Conservation (phyloP, 2,329 filamentous ascomycete genomes). For the Fusarium chuoi region DNA sequence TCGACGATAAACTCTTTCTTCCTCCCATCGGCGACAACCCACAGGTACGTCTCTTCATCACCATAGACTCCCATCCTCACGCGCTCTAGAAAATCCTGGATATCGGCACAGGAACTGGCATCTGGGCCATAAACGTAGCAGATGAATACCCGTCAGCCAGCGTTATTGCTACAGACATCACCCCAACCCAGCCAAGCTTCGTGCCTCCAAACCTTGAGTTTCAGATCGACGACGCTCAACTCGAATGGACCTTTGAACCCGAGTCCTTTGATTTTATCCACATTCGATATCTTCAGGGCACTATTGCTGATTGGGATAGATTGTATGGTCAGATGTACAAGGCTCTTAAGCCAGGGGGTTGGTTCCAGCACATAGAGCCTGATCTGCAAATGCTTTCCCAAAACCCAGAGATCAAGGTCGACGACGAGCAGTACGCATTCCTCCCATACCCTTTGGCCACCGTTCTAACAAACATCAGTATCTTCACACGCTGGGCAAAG, state of each 20-base stretch:
- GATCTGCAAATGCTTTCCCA: slow-evolving; percentile 35
- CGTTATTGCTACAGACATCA: slow-evolving; percentile 37
- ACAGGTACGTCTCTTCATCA: slow-evolving; percentile 2
- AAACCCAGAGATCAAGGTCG: slow-evolving; percentile 5
- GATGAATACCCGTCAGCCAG: slow-evolving; percentile 38
- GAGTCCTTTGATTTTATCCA: slow-evolving; percentile 49
- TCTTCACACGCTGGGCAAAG: slow-evolving; percentile 33
- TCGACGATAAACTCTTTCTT: slow-evolving; percentile 35
- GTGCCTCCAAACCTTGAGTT: slow-evolving; percentile 51
- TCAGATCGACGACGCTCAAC: slow-evolving; percentile 50
- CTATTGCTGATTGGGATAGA: slow-evolving; percentile 45
- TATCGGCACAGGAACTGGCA: slow-evolving; percentile 36
- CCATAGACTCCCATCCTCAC: neutral
- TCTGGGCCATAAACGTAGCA: slow-evolving; percentile 40
- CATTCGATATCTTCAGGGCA: slow-evolving; percentile 45
- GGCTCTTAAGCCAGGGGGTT: slow-evolving; percentile 38
- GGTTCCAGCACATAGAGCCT: slow-evolving; percentile 43
- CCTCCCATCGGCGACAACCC: slow-evolving; percentile 29
- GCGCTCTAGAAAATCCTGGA: slow-evolving; percentile 20
- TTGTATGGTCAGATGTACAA: slow-evolving; percentile 32
- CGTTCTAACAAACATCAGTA: neutral
- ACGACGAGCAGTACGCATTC: slow-evolving; percentile 26
- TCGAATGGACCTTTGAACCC: slow-evolving; percentile 56
- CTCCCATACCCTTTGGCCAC: rapidly evolving
- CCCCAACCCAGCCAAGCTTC: slow-evolving; percentile 35